A percentile compares a stretch with the other conserved stretches of the same genome.
phyloP scores from a whole-genome alignment of 768 basidiomycete species.

The Dioszegia hungarica region DNA sequence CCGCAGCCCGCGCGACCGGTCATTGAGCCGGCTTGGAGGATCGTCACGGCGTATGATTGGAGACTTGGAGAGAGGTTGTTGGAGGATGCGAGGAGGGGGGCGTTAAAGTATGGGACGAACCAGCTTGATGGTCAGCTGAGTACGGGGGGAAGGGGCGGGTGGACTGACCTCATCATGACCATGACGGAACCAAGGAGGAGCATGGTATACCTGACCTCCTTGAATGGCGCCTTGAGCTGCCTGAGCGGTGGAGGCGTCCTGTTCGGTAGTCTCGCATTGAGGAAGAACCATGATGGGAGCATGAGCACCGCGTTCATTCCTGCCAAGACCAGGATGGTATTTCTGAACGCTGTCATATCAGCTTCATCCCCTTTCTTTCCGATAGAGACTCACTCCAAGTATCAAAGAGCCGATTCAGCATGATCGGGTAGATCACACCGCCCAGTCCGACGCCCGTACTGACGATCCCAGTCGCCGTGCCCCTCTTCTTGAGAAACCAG shows the following conservation, averaged over 20 bases:
- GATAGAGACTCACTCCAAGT: constrained; percentile 19
- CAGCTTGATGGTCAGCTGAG: constrained; percentile 21
- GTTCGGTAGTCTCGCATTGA: constrained; percentile 39
- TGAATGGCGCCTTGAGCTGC: constrained; percentile 29
- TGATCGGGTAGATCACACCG: constrained; percentile 46
- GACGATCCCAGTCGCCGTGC: constrained; percentile 42
- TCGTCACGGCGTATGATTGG: constrained; percentile 37
- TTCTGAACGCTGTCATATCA: constrained; percentile 28
- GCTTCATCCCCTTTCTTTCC: background rate
- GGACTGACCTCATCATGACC: constrained; percentile 39
- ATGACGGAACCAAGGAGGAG: constrained; percentile 35
- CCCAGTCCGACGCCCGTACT: constrained; percentile 40
- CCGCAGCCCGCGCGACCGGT: constrained; percentile 36
- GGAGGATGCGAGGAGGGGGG: constrained; percentile 27
- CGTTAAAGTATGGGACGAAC: constrained; percentile 42
- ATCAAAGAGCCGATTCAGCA: constrained; percentile 32
- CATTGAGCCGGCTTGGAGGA: constrained; percentile 42
- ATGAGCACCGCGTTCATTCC: constrained; percentile 41
- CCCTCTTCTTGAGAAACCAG: constrained; percentile 41
- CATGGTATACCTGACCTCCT: constrained; percentile 32
- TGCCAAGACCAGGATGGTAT: constrained; percentile 39
- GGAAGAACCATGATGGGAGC: constrained; percentile 42
- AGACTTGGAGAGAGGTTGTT: constrained; percentile 22
- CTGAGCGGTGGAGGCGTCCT: constrained; percentile 30
- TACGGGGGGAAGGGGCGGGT: background rate